Percentiles rank a stretch among this genome's conserved stretches.
phyloP scores from a whole-genome alignment of 2,329 filamentous ascomycete species.

The Pseudocercospora musae region DNA sequence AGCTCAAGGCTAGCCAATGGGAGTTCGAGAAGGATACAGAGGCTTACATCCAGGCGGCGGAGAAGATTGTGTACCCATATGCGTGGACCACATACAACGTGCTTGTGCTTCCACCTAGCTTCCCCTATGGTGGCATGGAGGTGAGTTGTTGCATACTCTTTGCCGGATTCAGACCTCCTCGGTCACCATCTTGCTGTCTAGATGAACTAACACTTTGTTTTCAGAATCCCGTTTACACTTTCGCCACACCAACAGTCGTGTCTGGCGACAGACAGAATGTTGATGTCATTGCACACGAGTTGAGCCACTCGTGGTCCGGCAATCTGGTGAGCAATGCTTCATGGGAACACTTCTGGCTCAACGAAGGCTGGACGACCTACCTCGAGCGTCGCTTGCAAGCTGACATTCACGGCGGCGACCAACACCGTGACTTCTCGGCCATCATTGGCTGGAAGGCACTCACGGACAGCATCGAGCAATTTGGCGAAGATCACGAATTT shows the following conservation, averaged over 20 bases:
- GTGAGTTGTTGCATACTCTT: too few species aligned
- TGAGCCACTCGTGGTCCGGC: constrained; percentile 77
- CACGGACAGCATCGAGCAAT: constrained; percentile 73
- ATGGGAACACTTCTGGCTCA: constrained; percentile 74
- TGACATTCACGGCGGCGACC: constrained; percentile 70
- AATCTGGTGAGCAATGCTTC: constrained; percentile 76
- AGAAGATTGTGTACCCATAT: constrained; percentile 79
- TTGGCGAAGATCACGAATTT: constrained; percentile 82
- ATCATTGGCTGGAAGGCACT: constrained; percentile 95
- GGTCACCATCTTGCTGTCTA: too few species aligned
- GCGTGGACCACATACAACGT: constrained; percentile 95
- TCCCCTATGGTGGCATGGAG: constrained; percentile 73
- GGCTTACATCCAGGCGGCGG: constrained; percentile 83
- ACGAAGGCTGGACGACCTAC: constrained; percentile 90
- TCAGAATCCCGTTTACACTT: constrained; percentile 83
- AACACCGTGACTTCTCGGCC: constrained; percentile 87
- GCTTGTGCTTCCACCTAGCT: constrained; percentile 82
- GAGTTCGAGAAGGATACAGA: constrained; percentile 90
- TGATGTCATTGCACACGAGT: constrained; percentile 90
- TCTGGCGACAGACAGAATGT: constrained; percentile 80
- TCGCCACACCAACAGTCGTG: constrained; percentile 91
- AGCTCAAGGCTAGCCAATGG: constrained; percentile 79
- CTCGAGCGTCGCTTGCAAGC: constrained; percentile 81
- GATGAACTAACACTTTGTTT: too few species aligned
- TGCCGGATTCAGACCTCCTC: too few species aligned